Evolutionary conservation across 2,329 filamentous ascomycete species (phyloP), one percentile per base, ranked within the genome.

Genomic region (Venturia aucupariae): DNA sequence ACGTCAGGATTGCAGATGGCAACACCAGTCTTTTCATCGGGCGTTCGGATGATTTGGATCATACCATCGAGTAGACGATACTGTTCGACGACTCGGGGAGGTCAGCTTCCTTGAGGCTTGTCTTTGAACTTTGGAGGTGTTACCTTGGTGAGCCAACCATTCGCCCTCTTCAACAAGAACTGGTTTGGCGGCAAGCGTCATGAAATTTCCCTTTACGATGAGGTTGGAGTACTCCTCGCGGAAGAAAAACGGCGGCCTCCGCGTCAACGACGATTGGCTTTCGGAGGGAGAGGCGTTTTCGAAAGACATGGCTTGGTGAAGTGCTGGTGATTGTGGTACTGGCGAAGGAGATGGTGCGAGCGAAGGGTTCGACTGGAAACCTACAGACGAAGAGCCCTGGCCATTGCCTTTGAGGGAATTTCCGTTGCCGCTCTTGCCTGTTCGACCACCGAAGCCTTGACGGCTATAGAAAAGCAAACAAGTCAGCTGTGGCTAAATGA

Each of bases 181-280:
- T 27, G 93, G 93, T 73, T 92, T 89, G 61, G 92, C 91, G 71
- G 92, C 95, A 66, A 97, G 79, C 13, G 93, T 97, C 88, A 96
- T 91, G 74, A 97, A 97, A 79, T 97, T 97, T 66, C 93, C 93
- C 80, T 93, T 96, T 72, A 97, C 92, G 68, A 96, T 96, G 72
- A 96, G 86, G 73, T 88, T 90, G 64, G 89, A 87, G 73, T 90
- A 89, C 67, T 85, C 79, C 64, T 88, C 83, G 71, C 90, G 88
- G 71, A 92, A 85, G 86, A 90, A 92, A 67, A 90, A 78, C 19
- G 90, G 90, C 48, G 84, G 82, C 66, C 87, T 87, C 66, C 90
- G 79, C 69, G 87, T 85, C 72, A 86, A 67, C 66, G 72, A 69
- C n/a, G 69, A 69, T 65, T 72, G 69, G 67, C 72, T 71, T 65